Conservation (phyloP, 2,329 filamentous ascomycete species). For the Colletotrichum agaves region DNA sequence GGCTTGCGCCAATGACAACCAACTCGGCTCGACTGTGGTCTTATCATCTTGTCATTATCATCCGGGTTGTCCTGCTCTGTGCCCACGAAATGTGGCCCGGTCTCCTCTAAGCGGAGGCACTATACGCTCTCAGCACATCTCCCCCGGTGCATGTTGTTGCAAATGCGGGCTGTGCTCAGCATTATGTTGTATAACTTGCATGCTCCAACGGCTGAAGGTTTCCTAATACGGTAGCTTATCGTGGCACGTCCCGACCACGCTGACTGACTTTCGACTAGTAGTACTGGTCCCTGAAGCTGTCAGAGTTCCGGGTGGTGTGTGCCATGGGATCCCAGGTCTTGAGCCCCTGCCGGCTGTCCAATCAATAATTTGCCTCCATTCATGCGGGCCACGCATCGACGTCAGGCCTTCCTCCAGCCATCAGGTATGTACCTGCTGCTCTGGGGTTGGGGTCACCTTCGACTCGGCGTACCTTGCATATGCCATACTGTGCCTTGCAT, state of each 20-base stretch:
- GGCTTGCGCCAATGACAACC: conserved; percentile 27
- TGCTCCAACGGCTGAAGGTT: conserved; percentile 27
- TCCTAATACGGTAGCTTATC: conserved; percentile 37
- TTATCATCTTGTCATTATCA: conserved; percentile 33
- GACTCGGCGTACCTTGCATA: conserved; percentile 31
- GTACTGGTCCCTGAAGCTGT: conserved; percentile 26
- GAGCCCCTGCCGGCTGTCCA: conserved; percentile 25
- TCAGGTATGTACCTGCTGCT: conserved; percentile 23
- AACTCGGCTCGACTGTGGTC: conserved; percentile 23
- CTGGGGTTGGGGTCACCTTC: background rate
- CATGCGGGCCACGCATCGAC: conserved; percentile 31
- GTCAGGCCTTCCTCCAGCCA: conserved; percentile 13
- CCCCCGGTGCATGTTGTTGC: conserved; percentile 30
- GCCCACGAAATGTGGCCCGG: conserved; percentile 14
- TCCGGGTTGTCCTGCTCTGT: conserved; percentile 12
- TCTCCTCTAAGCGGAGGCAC: conserved; percentile 8
- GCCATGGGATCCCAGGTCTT: conserved; percentile 23
- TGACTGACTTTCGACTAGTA: conserved; percentile 21
- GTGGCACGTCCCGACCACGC: conserved; percentile 28
- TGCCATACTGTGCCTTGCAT: background rate
- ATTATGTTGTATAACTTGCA: conserved; percentile 37
- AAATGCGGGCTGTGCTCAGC: conserved; percentile 31
- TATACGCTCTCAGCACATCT: conserved; percentile 28
- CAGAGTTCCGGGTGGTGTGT: conserved; percentile 17
- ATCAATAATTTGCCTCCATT: conserved; percentile 37